Evolutionary conservation across 768 basidiomycete species (phyloP).

Genomic region (Serendipita sp.): DNA sequence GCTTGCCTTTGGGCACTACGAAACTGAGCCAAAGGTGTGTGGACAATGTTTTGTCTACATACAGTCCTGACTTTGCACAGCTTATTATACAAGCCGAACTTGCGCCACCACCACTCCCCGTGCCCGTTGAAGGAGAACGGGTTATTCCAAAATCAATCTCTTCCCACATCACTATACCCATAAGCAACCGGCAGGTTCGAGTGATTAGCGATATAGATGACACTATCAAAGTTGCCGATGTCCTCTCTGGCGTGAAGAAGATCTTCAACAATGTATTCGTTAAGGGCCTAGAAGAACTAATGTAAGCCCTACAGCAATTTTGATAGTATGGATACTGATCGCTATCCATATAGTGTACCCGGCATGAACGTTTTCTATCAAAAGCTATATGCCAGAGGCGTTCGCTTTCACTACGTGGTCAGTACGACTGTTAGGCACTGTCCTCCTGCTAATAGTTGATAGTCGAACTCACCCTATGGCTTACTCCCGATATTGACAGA

Average conservation of each 20-base stretch:
- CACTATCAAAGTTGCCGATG: constrained; percentile 66
- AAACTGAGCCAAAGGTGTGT: constrained; percentile 31
- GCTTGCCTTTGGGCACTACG: constrained; percentile 38
- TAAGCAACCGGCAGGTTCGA: constrained; percentile 49
- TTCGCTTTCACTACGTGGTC: constrained; percentile 79
- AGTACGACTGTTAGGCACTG: constrained; percentile 2
- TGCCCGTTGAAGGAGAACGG: neutral
- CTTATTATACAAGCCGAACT: constrained; percentile 28
- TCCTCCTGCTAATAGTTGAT: constrained; percentile 3
- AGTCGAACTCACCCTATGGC: constrained; percentile 85
- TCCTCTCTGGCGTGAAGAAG: constrained; percentile 61
- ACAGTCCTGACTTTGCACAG: constrained; percentile 3
- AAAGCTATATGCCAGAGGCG: constrained; percentile 27
- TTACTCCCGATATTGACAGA: constrained; percentile 61
- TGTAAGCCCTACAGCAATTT: constrained; percentile 70
- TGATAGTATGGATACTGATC: constrained; percentile 51
- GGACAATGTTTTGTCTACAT: constrained; percentile 25
- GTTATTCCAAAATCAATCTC: constrained; percentile 3
- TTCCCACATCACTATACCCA: constrained; percentile 18
- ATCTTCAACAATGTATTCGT: constrained; percentile 90
- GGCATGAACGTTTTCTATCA: constrained; percentile 13
- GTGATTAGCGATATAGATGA: constrained; percentile 92
- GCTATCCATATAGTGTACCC: neutral
- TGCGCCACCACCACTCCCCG: constrained; percentile 21
- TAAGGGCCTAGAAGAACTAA: constrained; percentile 57